Evolutionary conservation across 495 filamentous ascomycete species (phyloP).

Genomic region (Lineolata rhizophorae): DNA sequence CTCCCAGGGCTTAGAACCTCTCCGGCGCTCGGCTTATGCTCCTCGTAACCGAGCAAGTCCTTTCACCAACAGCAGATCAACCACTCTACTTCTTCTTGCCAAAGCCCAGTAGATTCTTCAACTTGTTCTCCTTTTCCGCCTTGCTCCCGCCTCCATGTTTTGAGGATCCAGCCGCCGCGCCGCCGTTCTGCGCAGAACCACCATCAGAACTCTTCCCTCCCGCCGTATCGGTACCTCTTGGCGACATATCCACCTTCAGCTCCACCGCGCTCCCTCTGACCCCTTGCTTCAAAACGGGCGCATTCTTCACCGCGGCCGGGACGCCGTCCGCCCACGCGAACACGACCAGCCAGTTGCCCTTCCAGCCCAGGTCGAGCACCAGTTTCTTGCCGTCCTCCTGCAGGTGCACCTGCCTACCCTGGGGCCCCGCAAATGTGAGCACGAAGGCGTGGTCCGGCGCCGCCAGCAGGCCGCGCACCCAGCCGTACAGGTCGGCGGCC

Average conservation of each 20-base stretch:
- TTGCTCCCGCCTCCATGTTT: conserved; percentile 12
- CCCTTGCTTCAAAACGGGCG: conserved; percentile 39
- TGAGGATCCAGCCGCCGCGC: background rate
- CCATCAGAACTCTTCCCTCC: conserved; percentile 14
- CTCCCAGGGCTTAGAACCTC: too few species aligned
- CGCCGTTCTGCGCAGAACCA: conserved; percentile 6
- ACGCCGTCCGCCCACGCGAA: conserved; percentile 50
- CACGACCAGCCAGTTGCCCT: conserved; percentile 48
- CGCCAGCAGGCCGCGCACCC: conserved; percentile 31
- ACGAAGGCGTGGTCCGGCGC: conserved; percentile 25
- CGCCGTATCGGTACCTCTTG: conserved; percentile 16
- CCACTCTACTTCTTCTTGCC: conserved; percentile 2
- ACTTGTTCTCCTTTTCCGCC: conserved; percentile 9
- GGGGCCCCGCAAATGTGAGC: conserved; percentile 21
- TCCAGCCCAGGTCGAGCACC: conserved; percentile 49
- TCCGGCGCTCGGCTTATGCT: too few species aligned
- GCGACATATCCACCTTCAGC: conserved; percentile 31
- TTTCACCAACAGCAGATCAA: too few species aligned
- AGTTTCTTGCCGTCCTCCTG: conserved; percentile 30
- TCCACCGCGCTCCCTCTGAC: conserved; percentile 43
- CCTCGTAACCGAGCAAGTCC: too few species aligned
- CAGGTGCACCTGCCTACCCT: conserved; percentile 8
- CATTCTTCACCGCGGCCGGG: conserved; percentile 22
- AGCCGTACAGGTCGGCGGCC: conserved; percentile 40
- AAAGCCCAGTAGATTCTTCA: conserved; percentile 1